A percentile compares a stretch with the other conserved stretches of the same genome.
Conservation (phyloP, 78 protist species). For the Pigoraptor vietnamica region DNA sequence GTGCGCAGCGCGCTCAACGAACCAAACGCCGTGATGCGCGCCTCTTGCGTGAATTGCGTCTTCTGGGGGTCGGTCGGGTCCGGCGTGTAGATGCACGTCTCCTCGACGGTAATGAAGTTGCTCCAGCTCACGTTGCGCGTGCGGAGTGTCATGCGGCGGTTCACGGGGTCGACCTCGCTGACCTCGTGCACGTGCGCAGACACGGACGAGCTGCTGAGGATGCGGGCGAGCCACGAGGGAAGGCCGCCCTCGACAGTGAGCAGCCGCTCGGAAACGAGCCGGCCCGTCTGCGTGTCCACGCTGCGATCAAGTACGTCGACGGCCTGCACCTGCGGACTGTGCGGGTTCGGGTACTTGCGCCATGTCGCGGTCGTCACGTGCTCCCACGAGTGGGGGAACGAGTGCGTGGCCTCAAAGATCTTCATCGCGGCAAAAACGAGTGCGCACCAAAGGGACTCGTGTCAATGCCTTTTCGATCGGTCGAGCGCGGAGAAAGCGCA, state of each 20-base stretch:
- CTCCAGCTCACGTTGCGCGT: conserved; percentile 17
- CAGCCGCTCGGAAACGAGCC: neutral
- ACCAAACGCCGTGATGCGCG: conserved; percentile 4
- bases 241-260: neutral
- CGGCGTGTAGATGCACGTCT: conserved; percentile 26
- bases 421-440: no score
- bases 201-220: neutral
- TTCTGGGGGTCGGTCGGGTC: neutral
- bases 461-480: no score
- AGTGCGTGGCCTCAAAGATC: neutral
- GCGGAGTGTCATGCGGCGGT: conserved; percentile 6
- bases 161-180: conserved; percentile 20
- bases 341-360: conserved; percentile 24
- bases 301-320: conserved; percentile 11
- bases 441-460: no score
- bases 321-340: conserved; percentile 7
- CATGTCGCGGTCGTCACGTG: conserved; percentile 9
- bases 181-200: neutral
- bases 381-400: conserved; percentile 15
- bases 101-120: conserved; percentile 27
- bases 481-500: no score
- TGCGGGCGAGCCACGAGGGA: neutral
- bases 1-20: neutral
- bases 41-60: conserved; percentile 27
- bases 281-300: neutral